Base-by-base conservation (phyloP, 2,329 filamentous ascomycete genomes). In the Fusarium acutatum region DNA sequence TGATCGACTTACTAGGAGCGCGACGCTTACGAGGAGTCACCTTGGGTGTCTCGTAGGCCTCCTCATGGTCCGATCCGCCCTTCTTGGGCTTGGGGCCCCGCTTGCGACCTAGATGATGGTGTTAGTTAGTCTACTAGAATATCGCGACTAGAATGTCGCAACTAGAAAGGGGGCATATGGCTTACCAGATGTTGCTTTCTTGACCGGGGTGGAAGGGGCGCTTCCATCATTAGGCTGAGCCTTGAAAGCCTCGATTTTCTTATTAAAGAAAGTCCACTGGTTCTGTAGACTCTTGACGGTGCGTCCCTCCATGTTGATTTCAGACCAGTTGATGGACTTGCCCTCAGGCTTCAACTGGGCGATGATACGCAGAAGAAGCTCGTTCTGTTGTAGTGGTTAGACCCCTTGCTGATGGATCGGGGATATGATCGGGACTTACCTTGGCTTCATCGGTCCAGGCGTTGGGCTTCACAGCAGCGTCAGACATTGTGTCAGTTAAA, bases 371-470 rank as follows among this genome's bases (percentile, higher is more conserved):
- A 84, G 69, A 8, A 84, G 74, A 12, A 84, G 77, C 37, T 83
- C 79, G 14, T 75, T 76, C 83, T 84, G 18, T 58, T 26, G 22
- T 38, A 12, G 34, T 44, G 6, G 38, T 54, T 18, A 66, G 66
- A 15, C 0, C 3, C 22, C 17, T 38, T 38, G 11, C 5, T 4
- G 11, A 18, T 6, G 6, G 18, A 54, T 47, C 1, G 13, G 20
- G 11, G 20, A 15, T 18, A 17, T 22, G 18, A 18, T 17, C 15
- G 18, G 18, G 28, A 47, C 65, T 65, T 77, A 80, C 82, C 67
- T 83, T 83, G 32, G 81, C 81, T 7, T 81, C 78, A 2, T 83
- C 82, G 4, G 81, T 84, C 82, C 82, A 84, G 1, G 79, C 74
- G 44, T 82, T 80, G 17, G 66, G 41, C 38, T 73, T 75, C 37